A percentile compares a stretch with the other conserved stretches of the same genome.
Conservation (phyloP, 345 rosid species). For the Dovyalis caffra region DNA sequence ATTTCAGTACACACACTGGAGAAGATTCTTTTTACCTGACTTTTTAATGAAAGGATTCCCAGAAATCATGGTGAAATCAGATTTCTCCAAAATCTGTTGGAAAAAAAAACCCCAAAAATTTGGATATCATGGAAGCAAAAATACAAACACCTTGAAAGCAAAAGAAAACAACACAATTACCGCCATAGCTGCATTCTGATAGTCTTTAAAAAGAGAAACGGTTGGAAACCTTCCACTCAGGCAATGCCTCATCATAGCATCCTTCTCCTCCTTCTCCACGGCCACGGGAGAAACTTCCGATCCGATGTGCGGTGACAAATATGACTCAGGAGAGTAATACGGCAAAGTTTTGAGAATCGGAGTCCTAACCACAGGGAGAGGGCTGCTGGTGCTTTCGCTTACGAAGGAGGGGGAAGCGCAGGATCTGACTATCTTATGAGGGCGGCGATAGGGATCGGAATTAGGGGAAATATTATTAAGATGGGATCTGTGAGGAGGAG, state of each 20-base stretch:
- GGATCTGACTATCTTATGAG: conserved; percentile 53
- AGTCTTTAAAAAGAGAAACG: conserved; percentile 81
- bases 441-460: conserved; percentile 35
- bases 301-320: conserved; percentile 66
- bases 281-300: conserved; percentile 43
- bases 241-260: conserved; percentile 53
- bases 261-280: conserved; percentile 35
- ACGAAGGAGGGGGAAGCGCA: conserved; percentile 35
- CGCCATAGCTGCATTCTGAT: conserved; percentile 88
- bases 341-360: conserved; percentile 19
- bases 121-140: not conserved
- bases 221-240: conserved; percentile 80
- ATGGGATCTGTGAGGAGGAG: conserved; percentile 41
- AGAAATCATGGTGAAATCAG: conserved; percentile 81
- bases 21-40: conserved; percentile 51
- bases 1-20: not conserved
- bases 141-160: not conserved
- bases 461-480: conserved; percentile 26
- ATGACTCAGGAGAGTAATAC: conserved; percentile 56
- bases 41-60: conserved; percentile 87
- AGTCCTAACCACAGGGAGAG: conserved; percentile 51
- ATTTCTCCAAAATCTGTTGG: conserved; percentile 81
- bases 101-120: conserved; percentile 8
- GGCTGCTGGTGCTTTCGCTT: conserved; percentile 46
- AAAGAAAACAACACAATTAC: conserved; percentile 27